These are phyloP conservation scores for Trichopus zeylanicus DNA, from an alignment of 116 monocot species.

Conservation along the genomic window DNA sequence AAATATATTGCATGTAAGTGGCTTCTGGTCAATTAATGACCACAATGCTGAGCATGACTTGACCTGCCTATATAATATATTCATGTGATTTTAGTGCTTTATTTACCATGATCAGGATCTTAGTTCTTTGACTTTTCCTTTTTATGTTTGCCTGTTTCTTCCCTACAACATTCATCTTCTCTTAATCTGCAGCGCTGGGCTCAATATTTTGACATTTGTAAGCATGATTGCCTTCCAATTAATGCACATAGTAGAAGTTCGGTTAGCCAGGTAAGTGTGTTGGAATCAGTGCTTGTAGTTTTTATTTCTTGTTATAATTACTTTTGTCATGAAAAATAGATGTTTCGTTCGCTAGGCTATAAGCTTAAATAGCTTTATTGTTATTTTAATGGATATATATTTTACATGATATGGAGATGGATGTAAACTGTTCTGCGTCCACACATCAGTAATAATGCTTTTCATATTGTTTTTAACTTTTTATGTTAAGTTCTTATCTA, in stretches of 20 bases:
- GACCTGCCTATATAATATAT: not conserved
- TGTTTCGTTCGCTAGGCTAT: no score
- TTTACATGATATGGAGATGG: no score
- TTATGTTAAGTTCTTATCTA: no score
- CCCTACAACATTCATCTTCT: not conserved
- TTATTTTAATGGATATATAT: no score
- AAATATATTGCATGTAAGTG: slow-evolving; percentile 78
- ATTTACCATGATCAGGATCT: not conserved
- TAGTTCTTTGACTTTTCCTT: not conserved
- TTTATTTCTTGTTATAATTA: not conserved
- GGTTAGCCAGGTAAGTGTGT: slow-evolving; percentile 62
- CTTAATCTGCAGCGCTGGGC: slow-evolving; percentile 53
- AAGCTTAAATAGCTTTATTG: no score
- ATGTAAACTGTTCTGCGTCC: no score
- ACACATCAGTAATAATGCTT: no score
- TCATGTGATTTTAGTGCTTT: not conserved
- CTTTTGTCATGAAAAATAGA: no score
- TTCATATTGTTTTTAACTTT: no score
- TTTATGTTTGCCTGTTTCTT: not conserved
- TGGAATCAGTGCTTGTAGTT: not conserved
- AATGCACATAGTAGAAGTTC: slow-evolving; percentile 83
- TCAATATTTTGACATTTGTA: slow-evolving; percentile 50
- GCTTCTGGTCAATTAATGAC: not conserved
- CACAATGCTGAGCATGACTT: not conserved
- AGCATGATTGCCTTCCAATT: slow-evolving; percentile 70